Base-by-base conservation (phyloP, 306 rosid species). In the Casuarina equisetifolia region DNA sequence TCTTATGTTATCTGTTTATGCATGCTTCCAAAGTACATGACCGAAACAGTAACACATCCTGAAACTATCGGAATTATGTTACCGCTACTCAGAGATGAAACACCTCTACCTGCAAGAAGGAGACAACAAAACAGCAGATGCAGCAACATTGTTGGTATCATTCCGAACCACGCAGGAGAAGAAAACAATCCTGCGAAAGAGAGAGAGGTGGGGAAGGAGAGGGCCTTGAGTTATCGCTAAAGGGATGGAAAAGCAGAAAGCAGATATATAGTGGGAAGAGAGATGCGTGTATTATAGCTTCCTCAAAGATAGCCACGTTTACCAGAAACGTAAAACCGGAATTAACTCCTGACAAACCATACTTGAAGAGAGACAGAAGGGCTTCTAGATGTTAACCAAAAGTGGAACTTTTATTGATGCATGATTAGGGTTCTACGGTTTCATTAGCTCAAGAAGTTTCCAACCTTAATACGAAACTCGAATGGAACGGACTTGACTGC, bases 21-120 rank as follows among this genome's bases (percentile, higher is more conserved):
- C 12, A 58, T 58, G 35, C 25, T 20, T 9, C 39, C 32, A 3
- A 58, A 20, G 36, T 8, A 25, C 36, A 25, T 58, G 7, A 38
- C 11, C 3, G 12, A 9, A 46, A 9, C 12, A 48, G 51, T 8
- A 13, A 48, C 69, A 32, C 68, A 48, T 54, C 32, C 32, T 25
- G 32, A 25, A 25, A 25, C 32, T 25, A 25, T 25, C 32, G 1
- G 32, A 25, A 25, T 25, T 25, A 25, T 25, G 32, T 25, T 25
- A 25, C 32, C 32, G 32, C 32, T 25, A 25, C 32, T 25, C 32
- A 25, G 32, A 25, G 32, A 25, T 25, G 32, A 25, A 25, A 25
- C 32, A 25, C 32, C 32, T 0, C 32, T 25, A 83, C 86, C 87
- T 80, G 76, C 39, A 44, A 62, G 55, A 46, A 79, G 69, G 15